Percentiles rank a stretch among this genome's conserved stretches.
Conservation (phyloP, 208 protist genomes). For the Leptomonas seymouri region DNA sequence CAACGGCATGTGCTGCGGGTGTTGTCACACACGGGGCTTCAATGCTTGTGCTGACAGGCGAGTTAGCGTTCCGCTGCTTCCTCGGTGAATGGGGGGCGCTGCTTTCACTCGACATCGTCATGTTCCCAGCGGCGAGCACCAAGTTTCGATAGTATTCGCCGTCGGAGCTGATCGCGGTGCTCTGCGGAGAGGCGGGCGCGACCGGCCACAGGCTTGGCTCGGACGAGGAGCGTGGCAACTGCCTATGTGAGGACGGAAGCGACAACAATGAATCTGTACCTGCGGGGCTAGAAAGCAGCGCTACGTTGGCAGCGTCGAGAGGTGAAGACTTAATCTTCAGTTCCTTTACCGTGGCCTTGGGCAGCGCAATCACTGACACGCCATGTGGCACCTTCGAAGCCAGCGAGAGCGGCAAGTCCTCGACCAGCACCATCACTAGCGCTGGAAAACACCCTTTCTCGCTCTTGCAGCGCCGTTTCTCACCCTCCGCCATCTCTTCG, state of each 20-base stretch:
- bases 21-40: neutral
- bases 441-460: constrained; percentile 3
- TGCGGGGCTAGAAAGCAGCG: neutral
- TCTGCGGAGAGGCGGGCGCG: constrained; percentile 1
- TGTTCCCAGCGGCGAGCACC: constrained; percentile 3
- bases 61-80: neutral
- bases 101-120: constrained; percentile 19
- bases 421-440: constrained; percentile 33
- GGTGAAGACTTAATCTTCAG: constrained; percentile 12
- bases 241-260: neutral
- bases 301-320: neutral
- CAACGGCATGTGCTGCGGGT: neutral
- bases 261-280: neutral
- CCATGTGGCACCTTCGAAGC: constrained; percentile 30
- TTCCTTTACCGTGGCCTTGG: constrained; percentile 10
- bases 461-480: neutral
- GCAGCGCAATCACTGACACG: constrained; percentile 30
- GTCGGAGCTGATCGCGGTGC: neutral
- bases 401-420: constrained; percentile 23
- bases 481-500: neutral
- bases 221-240: neutral
- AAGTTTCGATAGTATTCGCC: constrained; percentile 2
- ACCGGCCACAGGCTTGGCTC: constrained; percentile 1
- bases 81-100: neutral
- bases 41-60: neutral